Conservation (phyloP, 2,329 filamentous ascomycete species). For the Didymellaceae sp. region DNA sequence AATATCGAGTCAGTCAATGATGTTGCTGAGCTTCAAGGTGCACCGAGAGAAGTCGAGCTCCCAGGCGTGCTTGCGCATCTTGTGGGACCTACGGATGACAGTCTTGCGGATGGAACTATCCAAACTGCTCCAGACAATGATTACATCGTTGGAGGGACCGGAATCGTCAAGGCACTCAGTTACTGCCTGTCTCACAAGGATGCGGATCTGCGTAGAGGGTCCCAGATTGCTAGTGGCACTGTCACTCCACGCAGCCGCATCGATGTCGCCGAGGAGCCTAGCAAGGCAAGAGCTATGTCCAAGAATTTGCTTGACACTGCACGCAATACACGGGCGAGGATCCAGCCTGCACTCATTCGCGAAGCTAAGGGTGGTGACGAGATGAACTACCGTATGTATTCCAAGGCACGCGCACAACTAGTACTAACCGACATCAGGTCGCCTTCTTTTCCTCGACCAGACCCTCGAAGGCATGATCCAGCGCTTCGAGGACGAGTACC, state of each 20-base stretch:
- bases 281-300: constrained; percentile 74
- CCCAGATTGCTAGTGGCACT: constrained; percentile 58
- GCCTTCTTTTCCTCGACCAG: constrained; percentile 83
- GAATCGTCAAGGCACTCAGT: constrained; percentile 90
- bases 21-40: constrained; percentile 61
- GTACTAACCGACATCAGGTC: constrained; percentile 57
- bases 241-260: constrained; percentile 57
- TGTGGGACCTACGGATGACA: constrained; percentile 71
- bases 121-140: constrained; percentile 83
- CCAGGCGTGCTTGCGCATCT: constrained; percentile 87
- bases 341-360: constrained; percentile 83
- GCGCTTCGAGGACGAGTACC: constrained; percentile 95
- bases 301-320: constrained; percentile 87
- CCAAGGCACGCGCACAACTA: neutral
- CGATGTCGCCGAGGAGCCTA: constrained; percentile 30
- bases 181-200: constrained; percentile 88
- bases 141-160: constrained; percentile 94
- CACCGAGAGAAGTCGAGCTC: constrained; percentile 64
- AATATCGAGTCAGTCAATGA: constrained; percentile 86
- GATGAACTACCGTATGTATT: constrained; percentile 73
- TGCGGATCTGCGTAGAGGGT: constrained; percentile 55
- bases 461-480: constrained; percentile 91
- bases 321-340: constrained; percentile 81
- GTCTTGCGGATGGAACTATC: constrained; percentile 62
- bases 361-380: constrained; percentile 75